Evolutionary conservation across 805 yeast species (phyloP), one percentile per base, ranked within the genome.

Genomic region (Candida qinlingensis): DNA sequence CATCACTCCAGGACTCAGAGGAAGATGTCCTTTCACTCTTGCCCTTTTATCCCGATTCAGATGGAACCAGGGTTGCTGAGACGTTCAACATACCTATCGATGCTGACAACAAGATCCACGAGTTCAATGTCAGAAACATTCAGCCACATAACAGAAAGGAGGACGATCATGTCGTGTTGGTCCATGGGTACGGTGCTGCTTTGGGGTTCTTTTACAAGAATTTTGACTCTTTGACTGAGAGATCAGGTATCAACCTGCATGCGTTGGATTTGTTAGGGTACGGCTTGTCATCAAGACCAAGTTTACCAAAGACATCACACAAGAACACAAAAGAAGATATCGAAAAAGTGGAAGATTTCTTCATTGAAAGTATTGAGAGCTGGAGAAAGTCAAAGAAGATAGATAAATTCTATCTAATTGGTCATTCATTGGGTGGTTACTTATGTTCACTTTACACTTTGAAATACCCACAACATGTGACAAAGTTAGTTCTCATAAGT

Each of bases 121-220:
- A 89, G 67, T 79, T 89, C 47, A 77, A 70, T 53, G 75, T 88
- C 38, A 76, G 73, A 42, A 78, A 80, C 60, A 71, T 59, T 62
- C 49, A 47, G 28, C 47, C 54, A 6, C 36, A 28, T 6, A 39
- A 45, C 11, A 8, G 25, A 34, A 55, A 53, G 4, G 49, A 52
- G 10, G 64, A 59, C 28, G 67, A 65, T 47, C 87, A 82, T 59
- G 67, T 86, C 11, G 89, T 89, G 2, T 64, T 87, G 39, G 70
- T 88, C 6, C 96, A 89, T 63, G 96, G 96, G 1, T 88, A 87
- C 59, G 96, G 94, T 4, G 95, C 96, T 0, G 87, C 90, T 2
- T 69, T 85, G 31, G 96, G 92, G 0, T 77, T 87, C 51, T 87
- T 84, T 57, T 73, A 79, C 58, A 79, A 78, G 52, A 87, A 87